Evolutionary conservation across 768 basidiomycete species (phyloP).

Genomic region (Serendipita sp.): DNA sequence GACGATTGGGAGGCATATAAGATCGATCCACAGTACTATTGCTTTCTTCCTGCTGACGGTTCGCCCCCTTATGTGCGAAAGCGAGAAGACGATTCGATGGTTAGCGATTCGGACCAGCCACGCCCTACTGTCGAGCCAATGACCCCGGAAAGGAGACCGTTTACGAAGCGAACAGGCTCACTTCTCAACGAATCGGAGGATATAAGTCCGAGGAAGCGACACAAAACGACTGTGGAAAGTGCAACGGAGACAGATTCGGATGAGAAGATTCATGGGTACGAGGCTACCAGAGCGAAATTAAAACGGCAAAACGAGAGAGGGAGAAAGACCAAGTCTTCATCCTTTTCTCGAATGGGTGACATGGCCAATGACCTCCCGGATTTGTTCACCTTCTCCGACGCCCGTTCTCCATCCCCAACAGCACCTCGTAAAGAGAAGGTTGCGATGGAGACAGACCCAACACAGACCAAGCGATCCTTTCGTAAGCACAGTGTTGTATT

Average conservation of each 20-base stretch:
- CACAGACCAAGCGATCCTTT: not conserved
- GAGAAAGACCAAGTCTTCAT: not conserved
- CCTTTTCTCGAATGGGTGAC: not conserved
- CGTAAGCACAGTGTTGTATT: not conserved
- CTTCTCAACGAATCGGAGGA: not conserved
- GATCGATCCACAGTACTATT: not conserved
- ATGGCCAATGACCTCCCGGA: not conserved
- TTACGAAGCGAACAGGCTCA: not conserved
- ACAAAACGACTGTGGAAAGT: not conserved
- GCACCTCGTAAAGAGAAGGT: not conserved
- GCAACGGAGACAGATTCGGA: not conserved
- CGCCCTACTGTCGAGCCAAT: not conserved
- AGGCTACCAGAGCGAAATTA: not conserved
- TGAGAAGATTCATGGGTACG: not conserved
- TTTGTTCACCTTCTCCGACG: not conserved
- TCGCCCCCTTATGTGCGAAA: not conserved
- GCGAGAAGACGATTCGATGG: not conserved
- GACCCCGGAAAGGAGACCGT: not conserved
- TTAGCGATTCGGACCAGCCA: too few relatives aligned
- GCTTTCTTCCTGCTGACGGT: not conserved
- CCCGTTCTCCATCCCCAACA: not conserved
- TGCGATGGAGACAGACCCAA: not conserved
- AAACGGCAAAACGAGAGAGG: not conserved
- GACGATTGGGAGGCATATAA: not conserved
- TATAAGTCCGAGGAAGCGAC: not conserved